These are phyloP conservation scores for Cryptosporidium ryanae DNA, from an alignment of 169 alveolate species.

Conservation along the genomic window DNA sequence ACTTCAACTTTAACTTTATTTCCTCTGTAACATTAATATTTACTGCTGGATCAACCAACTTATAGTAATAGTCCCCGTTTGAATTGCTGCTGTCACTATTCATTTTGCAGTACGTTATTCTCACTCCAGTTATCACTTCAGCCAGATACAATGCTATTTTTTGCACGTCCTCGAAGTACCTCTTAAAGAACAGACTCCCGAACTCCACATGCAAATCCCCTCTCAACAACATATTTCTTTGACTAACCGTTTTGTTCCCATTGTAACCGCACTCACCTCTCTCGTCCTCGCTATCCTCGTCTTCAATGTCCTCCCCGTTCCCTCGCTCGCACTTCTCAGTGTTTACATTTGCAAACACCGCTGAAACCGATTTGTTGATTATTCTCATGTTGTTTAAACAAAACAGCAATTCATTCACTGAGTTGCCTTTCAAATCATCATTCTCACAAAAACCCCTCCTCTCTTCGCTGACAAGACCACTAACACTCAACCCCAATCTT, in stretches of 20 bases:
- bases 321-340: not conserved
- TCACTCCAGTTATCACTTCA: slow-evolving; percentile 10
- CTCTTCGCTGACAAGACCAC: not conserved
- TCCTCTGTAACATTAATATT: slow-evolving; percentile 39
- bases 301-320: not conserved
- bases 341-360: not conserved
- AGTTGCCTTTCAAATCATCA: not conserved
- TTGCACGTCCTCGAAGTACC: slow-evolving; percentile 5
- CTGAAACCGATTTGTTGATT: slow-evolving; percentile 36
- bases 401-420: slow-evolving; percentile 2
- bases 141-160: not conserved
- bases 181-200: slow-evolving; percentile 18
- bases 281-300: not conserved
- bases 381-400: slow-evolving; percentile 31
- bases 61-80: slow-evolving; percentile 8
- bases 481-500: not conserved
- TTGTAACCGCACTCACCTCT: not conserved
- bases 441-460: not conserved
- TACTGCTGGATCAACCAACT: not conserved
- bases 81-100: not conserved
- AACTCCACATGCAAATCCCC: slow-evolving; percentile 12
- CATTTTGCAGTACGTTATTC: slow-evolving; percentile 1
- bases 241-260: not conserved
- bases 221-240: not conserved
- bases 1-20: slow-evolving; percentile 34